Evolutionary conservation across 2,329 filamentous ascomycete species (phyloP), one percentile per base, ranked within the genome.

Genomic region (Cladosporium halotolerans): DNA sequence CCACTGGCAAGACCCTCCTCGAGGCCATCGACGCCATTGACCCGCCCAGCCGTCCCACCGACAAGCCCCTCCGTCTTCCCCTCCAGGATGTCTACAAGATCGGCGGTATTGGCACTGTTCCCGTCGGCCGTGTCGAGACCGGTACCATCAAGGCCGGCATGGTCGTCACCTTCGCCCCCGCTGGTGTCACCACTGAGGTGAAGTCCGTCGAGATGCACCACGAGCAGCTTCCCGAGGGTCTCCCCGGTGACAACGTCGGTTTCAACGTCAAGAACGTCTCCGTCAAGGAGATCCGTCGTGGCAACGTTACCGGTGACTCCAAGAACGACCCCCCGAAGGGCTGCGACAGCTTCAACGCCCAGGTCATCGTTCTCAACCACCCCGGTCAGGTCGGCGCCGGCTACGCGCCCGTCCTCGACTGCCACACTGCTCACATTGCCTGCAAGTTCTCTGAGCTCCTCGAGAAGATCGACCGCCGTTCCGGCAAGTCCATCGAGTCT

Each of bases 231-330:
- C 60, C 75, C 64, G 86, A 96, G 84, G 93, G 93, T 88, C 73
- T 88, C 66, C 93, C 93, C 73, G 93, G 93, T 86, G 93, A 99
- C 89, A 99, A 99, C 84, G 93, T 99, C 77, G 93, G 93, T 71
- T 99, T 99, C 91, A 99, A 99, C 89, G 92, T 99, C 81, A 99
- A 99, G 91, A 99, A 99, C 93, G 93, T 99, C 72, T 97, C 93
- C 78, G 93, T 99, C 81, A 99, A 99, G 91, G 93, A 99, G 78
- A 96, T 99, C 74, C 93, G 93, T 80, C 93, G 93, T 95, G 93
- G 93, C 74, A 97, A 99, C 86, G 93, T 99, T 70, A 88, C 88
- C 72, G 89, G 90, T 89, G 93, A 99, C 89, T 92, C 89, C 85
- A 99, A 99, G 91, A 95, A 95, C 83, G 93, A 99, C 82, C 93